phyloP scores from a whole-genome alignment of 805 yeast genomes.

The Ascoidea rubescens region DNA sequence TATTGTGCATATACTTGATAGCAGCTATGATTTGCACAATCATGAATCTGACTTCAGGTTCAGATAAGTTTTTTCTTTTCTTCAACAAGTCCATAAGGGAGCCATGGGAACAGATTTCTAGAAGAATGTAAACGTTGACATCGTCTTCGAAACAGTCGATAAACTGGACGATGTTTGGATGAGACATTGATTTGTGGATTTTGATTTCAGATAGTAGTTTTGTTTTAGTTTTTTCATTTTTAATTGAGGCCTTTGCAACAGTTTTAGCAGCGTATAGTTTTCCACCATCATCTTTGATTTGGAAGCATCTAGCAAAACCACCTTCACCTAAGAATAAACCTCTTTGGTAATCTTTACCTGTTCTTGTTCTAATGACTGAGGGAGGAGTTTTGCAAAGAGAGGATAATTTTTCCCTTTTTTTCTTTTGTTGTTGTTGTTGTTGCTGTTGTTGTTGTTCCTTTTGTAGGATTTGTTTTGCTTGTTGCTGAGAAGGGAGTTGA shows the following conservation, averaged over 20 bases:
- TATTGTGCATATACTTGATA: conserved; percentile 77
- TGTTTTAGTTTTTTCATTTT: conserved; percentile 73
- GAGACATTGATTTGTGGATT: conserved; percentile 82
- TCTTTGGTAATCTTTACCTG: conserved; percentile 80
- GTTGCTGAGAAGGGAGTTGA: conserved; percentile 12
- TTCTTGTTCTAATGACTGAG: conserved; percentile 73
- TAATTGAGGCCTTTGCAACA: conserved; percentile 89
- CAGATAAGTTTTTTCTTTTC: conserved; percentile 71
- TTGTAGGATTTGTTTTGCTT: conserved; percentile 21
- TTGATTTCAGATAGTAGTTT: conserved; percentile 87
- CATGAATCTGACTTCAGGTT: conserved; percentile 82
- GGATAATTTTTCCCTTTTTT: conserved; percentile 73
- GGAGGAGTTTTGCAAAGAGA: conserved; percentile 96
- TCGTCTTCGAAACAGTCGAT: conserved; percentile 97
- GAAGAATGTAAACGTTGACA: conserved; percentile 78
- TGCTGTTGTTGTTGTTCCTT: conserved; percentile 10
- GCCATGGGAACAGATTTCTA: conserved; percentile 92
- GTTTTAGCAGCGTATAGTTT: conserved; percentile 91
- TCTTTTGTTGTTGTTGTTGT: conserved; percentile 19
- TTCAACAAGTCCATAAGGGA: conserved; percentile 86
- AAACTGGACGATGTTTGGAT: conserved; percentile 82
- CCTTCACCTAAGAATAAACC: conserved; percentile 94
- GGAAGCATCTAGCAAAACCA: conserved; percentile 97
- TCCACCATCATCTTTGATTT: conserved; percentile 84
- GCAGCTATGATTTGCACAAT: conserved; percentile 94